Base-by-base conservation (phyloP, 495 filamentous ascomycete species). In the Pseudoneurospora amorphoporcata region DNA sequence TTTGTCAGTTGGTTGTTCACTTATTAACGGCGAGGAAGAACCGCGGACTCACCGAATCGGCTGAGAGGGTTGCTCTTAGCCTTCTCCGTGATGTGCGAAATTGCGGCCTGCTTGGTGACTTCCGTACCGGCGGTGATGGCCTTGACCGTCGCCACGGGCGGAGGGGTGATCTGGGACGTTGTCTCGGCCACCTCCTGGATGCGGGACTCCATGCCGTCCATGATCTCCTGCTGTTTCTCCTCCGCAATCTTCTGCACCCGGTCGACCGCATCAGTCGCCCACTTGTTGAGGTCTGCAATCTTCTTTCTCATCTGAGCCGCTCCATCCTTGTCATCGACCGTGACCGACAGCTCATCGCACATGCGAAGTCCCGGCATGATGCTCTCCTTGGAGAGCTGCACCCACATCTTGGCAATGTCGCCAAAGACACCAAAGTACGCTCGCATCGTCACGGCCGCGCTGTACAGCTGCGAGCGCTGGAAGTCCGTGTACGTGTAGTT, bases 321-420 rank as follows among this genome's bases (percentile, higher is more conserved):
- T n/a, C 5, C 69, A 23, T 53, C 35, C 19, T 29, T 8, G 38
- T 16, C 41, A 23, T 70, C 69, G 0, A 45, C 41, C 3, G 69
- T 43, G 32, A 17, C 14, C 4, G 70, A 65, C 29, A 71, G 42
- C 8, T 71, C 45, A n/a, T 71, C 47, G 70, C 70, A 68, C 17
- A 71, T 17, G 1, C 3, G 2, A 16, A 71, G 32, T 3, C 45
- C 70, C 19, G 70, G 70, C 39, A 65, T 17, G 23, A 71, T 42
- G 47, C 61, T 58, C 3, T 71, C 47, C 70, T 23, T 68, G 38
- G 70, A 71, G n/a, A 71, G 70, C n/a, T 58, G 35, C n/a, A 68
- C 70, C 70, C 70, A 71, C 70, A 71, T 71, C 8, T 71, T 71
- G 70, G 70, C 45, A 0, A 71, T 39, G 14, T 71, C 45, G 47